A percentile compares a stretch with the other conserved stretches of the same genome.
Conservation (phyloP, 805 yeast species). For the Candida michaelii region DNA sequence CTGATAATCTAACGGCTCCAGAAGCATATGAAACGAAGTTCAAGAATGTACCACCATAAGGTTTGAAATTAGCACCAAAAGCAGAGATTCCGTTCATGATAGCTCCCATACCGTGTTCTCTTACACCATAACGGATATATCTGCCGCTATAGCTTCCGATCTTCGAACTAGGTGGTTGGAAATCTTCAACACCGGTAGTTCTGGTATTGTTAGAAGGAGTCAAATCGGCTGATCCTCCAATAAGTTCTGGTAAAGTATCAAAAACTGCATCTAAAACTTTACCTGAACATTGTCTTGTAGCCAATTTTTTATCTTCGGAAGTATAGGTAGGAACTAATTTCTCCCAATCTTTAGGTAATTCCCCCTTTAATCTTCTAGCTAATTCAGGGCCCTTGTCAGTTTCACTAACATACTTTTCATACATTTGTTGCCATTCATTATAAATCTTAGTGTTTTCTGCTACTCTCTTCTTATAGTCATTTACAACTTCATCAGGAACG, state of each 20-base stretch:
- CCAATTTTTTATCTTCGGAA: slow-evolving; percentile 76
- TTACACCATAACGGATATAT: slow-evolving; percentile 95
- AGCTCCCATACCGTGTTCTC: slow-evolving; percentile 99
- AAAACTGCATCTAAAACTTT: slow-evolving; percentile 63
- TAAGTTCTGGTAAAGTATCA: slow-evolving; percentile 74
- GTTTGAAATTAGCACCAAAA: slow-evolving; percentile 78
- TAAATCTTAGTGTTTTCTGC: slow-evolving; percentile 66
- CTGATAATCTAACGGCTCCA: slow-evolving; percentile 84
- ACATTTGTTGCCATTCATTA: slow-evolving; percentile 69
- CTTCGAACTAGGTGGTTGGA: slow-evolving; percentile 82
- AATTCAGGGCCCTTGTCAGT: slow-evolving; percentile 76
- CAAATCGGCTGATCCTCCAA: slow-evolving; percentile 98
- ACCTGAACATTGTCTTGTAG: slow-evolving; percentile 94
- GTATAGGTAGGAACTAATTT: slow-evolving; percentile 74
- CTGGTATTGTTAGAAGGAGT: slow-evolving; percentile 96
- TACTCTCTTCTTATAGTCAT: slow-evolving; percentile 57
- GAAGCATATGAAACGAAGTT: slow-evolving; percentile 85
- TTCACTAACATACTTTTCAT: slow-evolving; percentile 58
- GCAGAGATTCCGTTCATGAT: slow-evolving; percentile 96
- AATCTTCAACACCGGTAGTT: slow-evolving; percentile 79
- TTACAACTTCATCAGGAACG: slow-evolving; percentile 82
- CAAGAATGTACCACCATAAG: slow-evolving; percentile 96
- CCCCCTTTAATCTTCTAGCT: slow-evolving; percentile 70
- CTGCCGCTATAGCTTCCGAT: slow-evolving; percentile 89
- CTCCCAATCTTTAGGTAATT: slow-evolving; percentile 84